Conservation (phyloP, 495 filamentous ascomycete genomes). For the Podospora comata region DNA sequence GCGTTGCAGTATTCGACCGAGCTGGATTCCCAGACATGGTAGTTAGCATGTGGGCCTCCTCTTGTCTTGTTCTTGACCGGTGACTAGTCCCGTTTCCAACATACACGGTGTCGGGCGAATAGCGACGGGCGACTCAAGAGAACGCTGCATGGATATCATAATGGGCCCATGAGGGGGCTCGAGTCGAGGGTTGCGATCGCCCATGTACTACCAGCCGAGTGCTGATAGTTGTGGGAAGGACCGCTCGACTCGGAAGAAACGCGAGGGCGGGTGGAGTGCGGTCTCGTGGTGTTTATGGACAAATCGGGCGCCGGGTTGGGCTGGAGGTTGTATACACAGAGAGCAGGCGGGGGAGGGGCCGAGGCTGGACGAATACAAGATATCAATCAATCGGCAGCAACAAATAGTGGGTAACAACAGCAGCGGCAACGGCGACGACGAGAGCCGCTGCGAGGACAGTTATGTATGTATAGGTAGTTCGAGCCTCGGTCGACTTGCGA, state of each 20-base stretch:
- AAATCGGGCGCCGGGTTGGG: constrained; percentile 4
- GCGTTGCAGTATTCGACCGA: constrained; percentile 32
- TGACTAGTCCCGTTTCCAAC: constrained; percentile 29
- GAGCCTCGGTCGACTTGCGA: constrained; percentile 21
- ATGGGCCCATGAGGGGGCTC: constrained; percentile 41
- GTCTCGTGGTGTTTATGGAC: neutral
- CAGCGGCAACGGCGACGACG: neutral
- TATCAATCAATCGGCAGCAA: neutral
- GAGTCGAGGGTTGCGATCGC: constrained; percentile 29
- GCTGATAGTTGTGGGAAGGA: constrained; percentile 20
- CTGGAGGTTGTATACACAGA: neutral
- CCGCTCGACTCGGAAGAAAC: constrained; percentile 8
- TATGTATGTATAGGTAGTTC: constrained; percentile 11
- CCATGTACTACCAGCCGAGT: constrained; percentile 28
- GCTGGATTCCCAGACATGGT: constrained; percentile 24
- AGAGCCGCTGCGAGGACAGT: constrained; percentile 10
- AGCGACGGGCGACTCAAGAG: constrained; percentile 51
- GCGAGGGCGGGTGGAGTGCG: neutral
- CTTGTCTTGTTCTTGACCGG: constrained; percentile 1
- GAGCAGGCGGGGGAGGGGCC: neutral
- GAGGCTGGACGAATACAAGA: constrained; percentile 8
- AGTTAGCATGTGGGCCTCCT: constrained; percentile 36
- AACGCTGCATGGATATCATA: constrained; percentile 57
- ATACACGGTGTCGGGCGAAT: constrained; percentile 51
- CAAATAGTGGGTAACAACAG: neutral